Evolutionary conservation across 2,329 filamentous ascomycete species (phyloP), one percentile per base, ranked within the genome.

Genomic region (Blumeria hordei): DNA sequence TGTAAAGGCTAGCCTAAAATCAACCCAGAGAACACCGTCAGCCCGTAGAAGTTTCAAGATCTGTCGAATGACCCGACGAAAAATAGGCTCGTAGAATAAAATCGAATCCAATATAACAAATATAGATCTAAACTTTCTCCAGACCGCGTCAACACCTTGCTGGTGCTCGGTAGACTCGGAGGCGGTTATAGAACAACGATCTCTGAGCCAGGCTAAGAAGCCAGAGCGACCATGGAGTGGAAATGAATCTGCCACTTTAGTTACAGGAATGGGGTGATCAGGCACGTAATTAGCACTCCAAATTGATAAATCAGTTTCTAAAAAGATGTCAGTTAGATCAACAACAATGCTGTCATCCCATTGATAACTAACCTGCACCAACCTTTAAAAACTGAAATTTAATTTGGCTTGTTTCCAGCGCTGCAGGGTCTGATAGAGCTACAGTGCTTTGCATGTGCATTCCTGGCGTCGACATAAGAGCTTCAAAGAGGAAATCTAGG

Each of bases 71-170:
- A 87, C 93, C 16, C 72, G 71, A 28, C 87, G 78, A 69, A 85
- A 90, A 59, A 96, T 85, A 12, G 88, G 88, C 68, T 95, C 90
- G 68, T 95, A 94, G 68, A 83, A 85, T 52, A 94, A 74, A 54
- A 94, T 76, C 14, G 79, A 81, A 43, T 77, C 77, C 47, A 90
- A 73, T 3, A 90, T 76, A 2, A 74, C 69, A 67, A 95, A 94
- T 58, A 81, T 83, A 47, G 75, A 77, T 53, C 69, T 71, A 68
- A 95, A 94, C 64, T 92, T 88, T 28, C 73, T 70, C 88, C 88
- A 95, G 55, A 94, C 81, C 54, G 82, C 82, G 65, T 92, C 81
- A 14, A 88, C 74, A 2, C 88, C 87, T 62, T 88, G 81, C 62
- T 92, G 83, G 64, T 94, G 86, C 59, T 82, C 75, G 49, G 88